Percentiles rank a stretch among this genome's conserved stretches.
Conservation (phyloP, 2,329 filamentous ascomycete genomes). For the Clarireedia paspali region DNA sequence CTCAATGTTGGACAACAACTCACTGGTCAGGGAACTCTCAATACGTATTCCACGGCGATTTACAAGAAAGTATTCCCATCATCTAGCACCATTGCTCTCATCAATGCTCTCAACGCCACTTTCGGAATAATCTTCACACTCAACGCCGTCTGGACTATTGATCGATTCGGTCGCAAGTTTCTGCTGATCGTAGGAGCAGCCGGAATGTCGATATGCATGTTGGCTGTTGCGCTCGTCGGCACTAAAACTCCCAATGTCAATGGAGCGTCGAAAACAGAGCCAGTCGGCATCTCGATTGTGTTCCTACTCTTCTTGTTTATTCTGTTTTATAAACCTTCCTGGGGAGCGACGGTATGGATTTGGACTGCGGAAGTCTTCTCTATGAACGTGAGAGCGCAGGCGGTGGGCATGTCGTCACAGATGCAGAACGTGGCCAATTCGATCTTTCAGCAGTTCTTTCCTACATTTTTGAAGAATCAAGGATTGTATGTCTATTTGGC, state of each 20-base stretch:
- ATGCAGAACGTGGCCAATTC: slow-evolving; percentile 6
- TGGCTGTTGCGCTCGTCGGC: slow-evolving; percentile 50
- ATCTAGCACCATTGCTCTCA: slow-evolving; percentile 53
- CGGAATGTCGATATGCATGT: slow-evolving; percentile 63
- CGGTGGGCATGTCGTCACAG: slow-evolving; percentile 51
- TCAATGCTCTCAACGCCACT: slow-evolving; percentile 67
- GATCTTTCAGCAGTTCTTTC: slow-evolving; percentile 8
- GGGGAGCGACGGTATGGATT: slow-evolving; percentile 64
- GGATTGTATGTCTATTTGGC: background rate
- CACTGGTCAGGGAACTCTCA: slow-evolving; percentile 56
- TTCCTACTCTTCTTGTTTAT: slow-evolving; percentile 61
- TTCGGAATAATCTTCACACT: slow-evolving; percentile 65
- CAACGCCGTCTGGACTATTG: slow-evolving; percentile 65
- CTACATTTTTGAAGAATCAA: slow-evolving; percentile 1
- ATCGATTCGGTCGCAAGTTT: slow-evolving; percentile 62
- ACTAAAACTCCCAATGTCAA: slow-evolving; percentile 45
- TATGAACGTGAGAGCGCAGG: slow-evolving; percentile 63
- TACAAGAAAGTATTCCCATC: slow-evolving; percentile 63
- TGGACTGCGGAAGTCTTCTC: slow-evolving; percentile 63
- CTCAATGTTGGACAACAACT: slow-evolving; percentile 66
- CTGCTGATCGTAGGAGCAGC: slow-evolving; percentile 59
- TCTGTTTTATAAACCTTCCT: slow-evolving; percentile 61
- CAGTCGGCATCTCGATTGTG: slow-evolving; percentile 58
- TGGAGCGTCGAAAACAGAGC: slow-evolving; percentile 18
- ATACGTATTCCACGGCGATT: slow-evolving; percentile 62